phyloP scores from a whole-genome alignment of 2,329 filamentous ascomycete genomes.

The Diaporthe sp. region DNA sequence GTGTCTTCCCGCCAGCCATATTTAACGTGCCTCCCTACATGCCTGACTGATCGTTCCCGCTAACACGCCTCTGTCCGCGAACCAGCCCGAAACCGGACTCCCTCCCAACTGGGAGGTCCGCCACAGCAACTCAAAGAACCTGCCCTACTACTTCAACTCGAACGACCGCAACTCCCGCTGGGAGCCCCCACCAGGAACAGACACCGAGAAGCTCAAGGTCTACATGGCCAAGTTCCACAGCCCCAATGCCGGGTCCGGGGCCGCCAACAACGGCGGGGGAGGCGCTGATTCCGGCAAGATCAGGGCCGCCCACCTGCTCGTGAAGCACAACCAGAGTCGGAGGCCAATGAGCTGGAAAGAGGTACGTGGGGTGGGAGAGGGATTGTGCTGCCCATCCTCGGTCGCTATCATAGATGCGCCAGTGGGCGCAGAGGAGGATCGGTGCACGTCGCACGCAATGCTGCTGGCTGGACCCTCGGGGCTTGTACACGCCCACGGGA shows the following conservation, averaged over 20 bases:
- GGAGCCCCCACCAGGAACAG: conserved; percentile 91
- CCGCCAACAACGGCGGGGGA: conserved; percentile 49
- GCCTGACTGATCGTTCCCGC: neutral
- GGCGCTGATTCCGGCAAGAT: conserved; percentile 79
- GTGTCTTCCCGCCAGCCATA: neutral
- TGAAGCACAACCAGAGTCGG: conserved; percentile 92
- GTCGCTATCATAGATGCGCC: neutral
- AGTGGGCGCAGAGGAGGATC: neutral
- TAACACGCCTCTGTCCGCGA: conserved; percentile 12
- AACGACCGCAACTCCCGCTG: conserved; percentile 90
- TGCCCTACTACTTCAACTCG: conserved; percentile 98
- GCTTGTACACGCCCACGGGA: neutral
- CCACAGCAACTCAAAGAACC: conserved; percentile 97
- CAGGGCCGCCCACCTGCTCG: conserved; percentile 89
- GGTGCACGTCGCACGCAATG: neutral
- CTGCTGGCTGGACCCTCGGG: neutral
- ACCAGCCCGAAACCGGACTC: conserved; percentile 81
- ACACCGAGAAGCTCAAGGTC: conserved; percentile 91
- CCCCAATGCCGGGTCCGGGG: conserved; percentile 61
- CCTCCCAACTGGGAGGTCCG: conserved; percentile 94
- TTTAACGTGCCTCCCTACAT: neutral
- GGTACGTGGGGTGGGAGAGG: conserved; percentile 52
- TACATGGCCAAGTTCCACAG: conserved; percentile 95
- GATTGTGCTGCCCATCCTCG: neutral
- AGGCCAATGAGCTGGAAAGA: conserved; percentile 95